These are phyloP conservation scores for Phialophora chinensis DNA, from an alignment of 2,329 filamentous ascomycete species.

Conservation along the genomic window DNA sequence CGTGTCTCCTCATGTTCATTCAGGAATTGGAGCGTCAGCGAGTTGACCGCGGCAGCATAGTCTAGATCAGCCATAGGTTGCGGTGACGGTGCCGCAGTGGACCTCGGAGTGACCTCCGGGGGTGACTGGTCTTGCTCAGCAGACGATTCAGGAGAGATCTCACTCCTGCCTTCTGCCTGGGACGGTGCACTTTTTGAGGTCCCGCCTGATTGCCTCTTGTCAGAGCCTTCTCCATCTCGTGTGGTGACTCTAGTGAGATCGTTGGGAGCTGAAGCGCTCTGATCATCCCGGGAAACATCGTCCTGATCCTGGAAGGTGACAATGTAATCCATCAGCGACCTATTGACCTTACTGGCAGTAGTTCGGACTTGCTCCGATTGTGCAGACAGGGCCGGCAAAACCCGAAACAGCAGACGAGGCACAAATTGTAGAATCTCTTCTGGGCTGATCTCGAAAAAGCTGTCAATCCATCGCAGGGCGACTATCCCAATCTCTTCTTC, in stretches of 20 bases:
- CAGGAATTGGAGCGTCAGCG: conserved; percentile 88
- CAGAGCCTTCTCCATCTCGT: conserved; percentile 41
- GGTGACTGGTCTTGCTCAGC: conserved; percentile 27
- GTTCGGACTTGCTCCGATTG: conserved; percentile 86
- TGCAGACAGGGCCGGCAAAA: conserved; percentile 92
- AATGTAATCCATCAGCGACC: conserved; percentile 90
- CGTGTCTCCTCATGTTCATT: conserved; percentile 97
- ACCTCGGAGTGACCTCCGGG: conserved; percentile 47
- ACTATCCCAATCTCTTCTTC: conserved; percentile 86
- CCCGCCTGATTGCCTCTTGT: conserved; percentile 37
- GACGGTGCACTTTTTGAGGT: conserved; percentile 47
- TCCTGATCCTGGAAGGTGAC: conserved; percentile 87
- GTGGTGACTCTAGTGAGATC: conserved; percentile 47
- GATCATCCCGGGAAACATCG: conserved; percentile 44
- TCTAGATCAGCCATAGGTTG: conserved; percentile 72
- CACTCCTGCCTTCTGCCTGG: conserved; percentile 15
- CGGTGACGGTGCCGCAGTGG: conserved; percentile 53
- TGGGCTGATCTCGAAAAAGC: conserved; percentile 94
- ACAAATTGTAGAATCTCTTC: conserved; percentile 96
- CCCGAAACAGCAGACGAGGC: conserved; percentile 86
- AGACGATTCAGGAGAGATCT: conserved; percentile 21
- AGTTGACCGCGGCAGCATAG: conserved; percentile 92
- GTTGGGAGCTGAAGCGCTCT: conserved; percentile 48
- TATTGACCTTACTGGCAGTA: conserved; percentile 87
- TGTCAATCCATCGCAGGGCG: conserved; percentile 91